These are phyloP conservation scores for Penicillium dipodomyicola DNA, from an alignment of 495 filamentous ascomycete species.

Conservation along the genomic window DNA sequence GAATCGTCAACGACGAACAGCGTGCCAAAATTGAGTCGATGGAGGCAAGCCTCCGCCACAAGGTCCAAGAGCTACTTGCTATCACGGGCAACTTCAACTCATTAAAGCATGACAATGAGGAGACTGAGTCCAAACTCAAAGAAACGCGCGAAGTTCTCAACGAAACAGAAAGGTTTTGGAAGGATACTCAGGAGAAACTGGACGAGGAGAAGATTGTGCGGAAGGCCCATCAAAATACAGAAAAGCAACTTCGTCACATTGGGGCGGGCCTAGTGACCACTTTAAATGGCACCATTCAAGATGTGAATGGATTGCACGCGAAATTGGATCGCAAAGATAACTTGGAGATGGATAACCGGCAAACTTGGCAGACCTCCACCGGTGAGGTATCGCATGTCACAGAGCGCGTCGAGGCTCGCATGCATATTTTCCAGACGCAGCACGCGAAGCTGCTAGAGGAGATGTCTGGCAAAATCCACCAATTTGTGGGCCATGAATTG, in stretches of 20 bases:
- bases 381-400: conserved; percentile 71
- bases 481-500: conserved; percentile 71
- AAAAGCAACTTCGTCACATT: conserved; percentile 66
- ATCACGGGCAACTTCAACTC: conserved; percentile 80
- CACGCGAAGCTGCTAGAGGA: conserved; percentile 66
- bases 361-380: conserved; percentile 74
- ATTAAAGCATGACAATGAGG: conserved; percentile 82
- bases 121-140: conserved; percentile 64
- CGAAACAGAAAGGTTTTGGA: conserved; percentile 80
- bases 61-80: conserved; percentile 83
- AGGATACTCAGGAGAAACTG: conserved; percentile 68
- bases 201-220: conserved; percentile 77
- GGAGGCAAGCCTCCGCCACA: conserved; percentile 83
- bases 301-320: conserved; percentile 75
- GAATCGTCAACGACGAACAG: conserved; percentile 90
- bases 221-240: conserved; percentile 82
- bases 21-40: conserved; percentile 87
- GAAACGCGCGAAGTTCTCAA: conserved; percentile 77
- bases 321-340: conserved; percentile 82
- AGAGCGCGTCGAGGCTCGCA: conserved; percentile 65
- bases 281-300: conserved; percentile 68
- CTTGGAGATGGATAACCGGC: conserved; percentile 74
- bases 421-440: conserved; percentile 64
- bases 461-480: conserved; percentile 66
- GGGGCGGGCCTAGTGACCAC: conserved; percentile 74